phyloP scores from a whole-genome alignment of 257 asterid species.

The Petrea volubilis region DNA sequence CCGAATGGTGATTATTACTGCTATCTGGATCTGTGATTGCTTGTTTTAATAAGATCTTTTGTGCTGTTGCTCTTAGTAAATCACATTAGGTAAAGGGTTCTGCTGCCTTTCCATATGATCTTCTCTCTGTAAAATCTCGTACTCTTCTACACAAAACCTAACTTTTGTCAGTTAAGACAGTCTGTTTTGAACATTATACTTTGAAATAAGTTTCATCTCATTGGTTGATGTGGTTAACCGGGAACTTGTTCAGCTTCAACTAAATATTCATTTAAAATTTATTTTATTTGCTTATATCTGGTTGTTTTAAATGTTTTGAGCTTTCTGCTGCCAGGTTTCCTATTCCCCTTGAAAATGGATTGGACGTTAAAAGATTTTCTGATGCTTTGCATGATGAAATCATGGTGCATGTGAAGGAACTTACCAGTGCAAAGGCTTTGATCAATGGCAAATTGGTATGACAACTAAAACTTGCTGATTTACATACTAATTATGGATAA shows the following conservation, averaged over 20 bases:
- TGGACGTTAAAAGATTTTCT: constrained; percentile 45
- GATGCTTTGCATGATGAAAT: constrained; percentile 70
- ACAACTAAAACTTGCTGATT: constrained; percentile 19
- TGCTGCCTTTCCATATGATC: constrained; percentile 18
- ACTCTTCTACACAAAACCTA: not conserved
- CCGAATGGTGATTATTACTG: not conserved
- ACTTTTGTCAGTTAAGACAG: not conserved
- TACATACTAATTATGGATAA: constrained; percentile 4
- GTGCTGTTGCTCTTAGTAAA: constrained; percentile 10
- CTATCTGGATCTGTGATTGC: not conserved
- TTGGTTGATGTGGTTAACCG: constrained; percentile 17
- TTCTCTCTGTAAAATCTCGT: constrained; percentile 13
- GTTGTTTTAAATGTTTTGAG: constrained; percentile 17
- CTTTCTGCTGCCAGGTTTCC: constrained; percentile 60
- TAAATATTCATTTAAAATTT: constrained; percentile 2
- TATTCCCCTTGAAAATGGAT: constrained; percentile 45
- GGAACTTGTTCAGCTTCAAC: not conserved
- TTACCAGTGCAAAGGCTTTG: constrained; percentile 65
- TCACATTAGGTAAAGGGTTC: constrained; percentile 9
- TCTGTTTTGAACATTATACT: not conserved
- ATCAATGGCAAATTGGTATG: constrained; percentile 80
- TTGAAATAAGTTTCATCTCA: constrained; percentile 6
- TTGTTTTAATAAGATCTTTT: not conserved
- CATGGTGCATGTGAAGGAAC: constrained; percentile 71
- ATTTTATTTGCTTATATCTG: constrained; percentile 12